These are phyloP conservation scores for Ganoderma lingzhi DNA, from an alignment of 1,284 basidiomycete genomes.

Conservation along the genomic window DNA sequence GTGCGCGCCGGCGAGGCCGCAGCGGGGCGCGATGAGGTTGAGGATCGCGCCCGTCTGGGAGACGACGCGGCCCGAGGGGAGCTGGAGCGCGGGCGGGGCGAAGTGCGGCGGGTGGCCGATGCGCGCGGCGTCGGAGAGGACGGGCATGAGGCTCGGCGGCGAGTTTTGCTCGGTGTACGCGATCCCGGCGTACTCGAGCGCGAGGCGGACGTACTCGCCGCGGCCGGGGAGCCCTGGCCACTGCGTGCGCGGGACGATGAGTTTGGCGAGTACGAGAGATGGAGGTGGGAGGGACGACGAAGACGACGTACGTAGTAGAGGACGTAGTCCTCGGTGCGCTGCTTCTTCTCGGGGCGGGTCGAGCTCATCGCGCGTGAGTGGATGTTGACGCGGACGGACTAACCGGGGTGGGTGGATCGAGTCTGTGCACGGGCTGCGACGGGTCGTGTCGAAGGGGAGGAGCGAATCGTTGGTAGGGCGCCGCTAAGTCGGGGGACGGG, in stretches of 20 bases:
- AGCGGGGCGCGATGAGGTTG: slow-evolving; percentile 49
- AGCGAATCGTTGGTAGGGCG: background rate
- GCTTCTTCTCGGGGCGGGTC: slow-evolving; percentile 37
- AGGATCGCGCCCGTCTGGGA: slow-evolving; percentile 54
- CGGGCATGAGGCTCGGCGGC: slow-evolving; percentile 32
- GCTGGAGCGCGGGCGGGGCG: slow-evolving; percentile 48
- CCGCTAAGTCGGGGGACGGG: background rate
- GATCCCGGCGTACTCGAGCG: slow-evolving; percentile 50
- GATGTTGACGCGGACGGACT: background rate
- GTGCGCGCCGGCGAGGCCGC: slow-evolving; percentile 45
- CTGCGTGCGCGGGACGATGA: slow-evolving; percentile 22
- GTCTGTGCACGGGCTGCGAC: background rate
- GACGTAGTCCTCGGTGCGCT: slow-evolving; percentile 40
- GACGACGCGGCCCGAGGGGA: slow-evolving; percentile 42
- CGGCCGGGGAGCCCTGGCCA: slow-evolving; percentile 53
- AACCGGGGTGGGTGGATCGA: background rate
- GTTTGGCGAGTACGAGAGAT: background rate
- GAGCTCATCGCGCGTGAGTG: slow-evolving; percentile 24
- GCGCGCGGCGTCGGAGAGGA: slow-evolving; percentile 31
- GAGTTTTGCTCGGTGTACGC: slow-evolving; percentile 46
- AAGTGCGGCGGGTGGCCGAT: slow-evolving; percentile 44
- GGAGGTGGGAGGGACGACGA: background rate
- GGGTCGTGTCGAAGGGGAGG: background rate
- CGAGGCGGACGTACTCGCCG: slow-evolving; percentile 56
- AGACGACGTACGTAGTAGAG: slow-evolving; percentile 42